Conservation (phyloP, 2,329 filamentous ascomycete species). For the Ascochyta fabae region DNA sequence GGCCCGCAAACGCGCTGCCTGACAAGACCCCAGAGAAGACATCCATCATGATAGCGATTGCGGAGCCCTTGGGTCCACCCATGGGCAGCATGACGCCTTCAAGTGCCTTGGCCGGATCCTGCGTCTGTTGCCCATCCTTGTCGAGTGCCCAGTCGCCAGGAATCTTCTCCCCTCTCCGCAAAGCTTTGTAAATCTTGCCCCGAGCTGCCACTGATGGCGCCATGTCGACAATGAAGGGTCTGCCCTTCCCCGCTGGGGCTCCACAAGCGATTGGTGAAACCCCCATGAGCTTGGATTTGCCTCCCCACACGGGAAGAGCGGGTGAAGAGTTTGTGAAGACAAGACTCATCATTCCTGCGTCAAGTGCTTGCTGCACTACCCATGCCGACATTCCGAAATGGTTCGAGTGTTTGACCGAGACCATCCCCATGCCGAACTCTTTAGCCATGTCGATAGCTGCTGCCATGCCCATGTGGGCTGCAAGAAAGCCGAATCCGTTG, state of each 20-base stretch:
- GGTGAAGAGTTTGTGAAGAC: constrained; percentile 70
- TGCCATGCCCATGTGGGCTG: constrained; percentile 70
- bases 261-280: constrained; percentile 79
- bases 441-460: constrained; percentile 71
- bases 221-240: constrained; percentile 78
- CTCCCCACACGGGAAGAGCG: constrained; percentile 74
- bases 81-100: constrained; percentile 80
- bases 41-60: constrained; percentile 83
- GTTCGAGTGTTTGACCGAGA: constrained; percentile 76
- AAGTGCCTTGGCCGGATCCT: constrained; percentile 73
- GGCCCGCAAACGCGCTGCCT: constrained; percentile 77
- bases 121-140: constrained; percentile 69
- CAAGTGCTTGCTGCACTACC: constrained; percentile 78
- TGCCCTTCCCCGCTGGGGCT: constrained; percentile 67
- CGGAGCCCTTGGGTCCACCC: constrained; percentile 83
- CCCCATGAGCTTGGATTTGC: constrained; percentile 71
- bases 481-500: constrained; percentile 79
- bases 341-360: constrained; percentile 68
- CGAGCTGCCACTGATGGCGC: constrained; percentile 71
- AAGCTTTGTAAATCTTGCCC: constrained; percentile 76
- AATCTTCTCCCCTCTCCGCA: constrained; percentile 71
- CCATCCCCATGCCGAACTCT: constrained; percentile 75
- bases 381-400: constrained; percentile 86
- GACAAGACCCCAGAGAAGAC: constrained; percentile 82
- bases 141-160: constrained; percentile 78